phyloP scores from a whole-genome alignment of 768 basidiomycete species.

The Peribolospora kevripleyi region DNA sequence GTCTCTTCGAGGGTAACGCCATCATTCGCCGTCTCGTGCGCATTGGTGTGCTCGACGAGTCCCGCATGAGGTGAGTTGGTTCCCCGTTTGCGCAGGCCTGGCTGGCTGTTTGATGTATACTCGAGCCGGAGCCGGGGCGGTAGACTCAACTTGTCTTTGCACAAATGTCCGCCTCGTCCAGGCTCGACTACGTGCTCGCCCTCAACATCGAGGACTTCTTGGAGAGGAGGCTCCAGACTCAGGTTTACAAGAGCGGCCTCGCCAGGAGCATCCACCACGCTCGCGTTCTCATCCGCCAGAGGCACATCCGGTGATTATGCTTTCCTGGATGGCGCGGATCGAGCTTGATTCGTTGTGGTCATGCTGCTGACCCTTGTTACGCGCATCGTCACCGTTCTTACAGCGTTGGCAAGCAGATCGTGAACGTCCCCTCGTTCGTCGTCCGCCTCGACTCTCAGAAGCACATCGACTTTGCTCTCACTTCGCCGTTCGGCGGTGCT shows the following conservation, averaged over 20 bases:
- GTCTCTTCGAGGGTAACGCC: conserved; percentile 74
- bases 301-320: conserved; percentile 71
- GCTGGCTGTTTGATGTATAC: no score
- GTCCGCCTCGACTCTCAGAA: conserved; percentile 99
- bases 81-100: no score
- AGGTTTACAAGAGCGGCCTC: conserved; percentile 96
- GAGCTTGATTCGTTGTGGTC: not conserved
- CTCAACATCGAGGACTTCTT: conserved; percentile 99
- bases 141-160: no score
- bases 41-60: conserved; percentile 98
- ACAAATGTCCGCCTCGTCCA: not conserved
- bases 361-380: conserved; percentile 1
- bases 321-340: no score
- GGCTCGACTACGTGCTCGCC: conserved; percentile 99
- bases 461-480: conserved; percentile 97
- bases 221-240: conserved; percentile 94
- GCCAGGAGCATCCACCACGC: conserved; percentile 98
- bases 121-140: no score
- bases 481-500: conserved; percentile 87
- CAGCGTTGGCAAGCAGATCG: conserved; percentile 94
- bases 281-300: conserved; percentile 86
- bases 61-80: conserved; percentile 79
- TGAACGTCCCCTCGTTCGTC: conserved; percentile 95
- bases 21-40: conserved; percentile 51
- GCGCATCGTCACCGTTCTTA: not conserved